These are phyloP conservation scores for Hawksworthiomyces lignivorus DNA, from an alignment of 2,329 filamentous ascomycete species.

Conservation along the genomic window DNA sequence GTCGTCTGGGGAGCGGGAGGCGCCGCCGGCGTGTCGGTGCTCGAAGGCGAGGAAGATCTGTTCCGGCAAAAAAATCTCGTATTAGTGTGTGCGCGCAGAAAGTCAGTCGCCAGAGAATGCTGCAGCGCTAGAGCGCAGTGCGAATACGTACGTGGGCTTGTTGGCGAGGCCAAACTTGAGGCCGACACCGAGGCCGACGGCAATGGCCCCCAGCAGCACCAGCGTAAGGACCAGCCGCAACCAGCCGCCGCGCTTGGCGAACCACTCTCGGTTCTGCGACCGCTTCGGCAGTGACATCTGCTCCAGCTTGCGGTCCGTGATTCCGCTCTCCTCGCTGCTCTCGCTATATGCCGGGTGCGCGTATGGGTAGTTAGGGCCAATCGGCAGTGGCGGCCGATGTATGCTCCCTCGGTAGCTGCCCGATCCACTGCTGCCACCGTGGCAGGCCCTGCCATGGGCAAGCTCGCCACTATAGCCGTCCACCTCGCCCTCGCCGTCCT, in stretches of 20 bases:
- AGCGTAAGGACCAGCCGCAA: slow-evolving; percentile 24
- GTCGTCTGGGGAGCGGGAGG: slow-evolving; percentile 4
- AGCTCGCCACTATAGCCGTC: too few species aligned
- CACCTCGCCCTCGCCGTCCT: too few species aligned
- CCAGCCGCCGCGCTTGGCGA: slow-evolving; percentile 23
- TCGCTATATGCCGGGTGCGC: slow-evolving; percentile 7
- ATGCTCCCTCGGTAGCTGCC: too few species aligned
- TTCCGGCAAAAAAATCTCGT: too few species aligned
- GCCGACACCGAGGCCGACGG: slow-evolving; percentile 32
- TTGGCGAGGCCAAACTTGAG: slow-evolving; percentile 30
- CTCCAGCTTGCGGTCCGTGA: slow-evolving; percentile 4
- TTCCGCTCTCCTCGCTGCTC: slow-evolving; percentile 11
- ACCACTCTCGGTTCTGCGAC: slow-evolving; percentile 13
- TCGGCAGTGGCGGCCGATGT: background rate
- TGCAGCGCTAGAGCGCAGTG: too few species aligned
- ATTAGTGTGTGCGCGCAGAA: too few species aligned
- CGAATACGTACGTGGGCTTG: background rate
- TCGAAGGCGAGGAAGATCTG: too few species aligned
- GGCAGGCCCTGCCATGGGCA: too few species aligned
- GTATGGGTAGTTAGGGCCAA: slow-evolving; percentile 2
- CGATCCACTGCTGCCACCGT: background rate
- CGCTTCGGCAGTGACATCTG: background rate
- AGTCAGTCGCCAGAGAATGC: too few species aligned
- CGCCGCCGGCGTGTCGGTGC: too few species aligned
- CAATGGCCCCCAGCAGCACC: slow-evolving; percentile 23